Base-by-base conservation (phyloP, 257 asterid species). In the Plantago major region DNA sequence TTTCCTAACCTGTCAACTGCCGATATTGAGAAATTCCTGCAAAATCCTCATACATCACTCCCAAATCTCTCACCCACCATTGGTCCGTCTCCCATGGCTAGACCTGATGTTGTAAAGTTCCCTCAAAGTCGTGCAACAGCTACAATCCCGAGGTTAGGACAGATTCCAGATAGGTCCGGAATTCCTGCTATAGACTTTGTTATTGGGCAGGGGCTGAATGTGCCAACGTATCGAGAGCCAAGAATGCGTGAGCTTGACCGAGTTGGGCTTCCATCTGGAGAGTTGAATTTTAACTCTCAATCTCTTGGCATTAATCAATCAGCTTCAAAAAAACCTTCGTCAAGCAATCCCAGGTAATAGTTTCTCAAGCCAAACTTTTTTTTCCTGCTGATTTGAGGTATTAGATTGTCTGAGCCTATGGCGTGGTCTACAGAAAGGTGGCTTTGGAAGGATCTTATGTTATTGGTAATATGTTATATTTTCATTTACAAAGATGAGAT, bases 291-390 rank as follows among this genome's bases (percentile, higher is more conserved):
- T 11, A 62, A 43, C 38, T 3, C 62, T 19, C 66, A 46, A 11
- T 46, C 54, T 49, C 56, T 56, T 19, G 33, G 61, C 53, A 59
- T 55, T 66, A 69, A 64, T n/a, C 75, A 66, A 50, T 59, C 63
- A 12, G 68, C 65, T n/a, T 16, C 55, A 17, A 11, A 49, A 65
- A 53, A 64, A 60, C 70, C 83, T 6, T 33, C 72, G 46, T 60
- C 74, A 17, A 63, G 75, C 71, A 64, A 51, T 64, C 66, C 62
- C 8, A 40, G 82, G 87, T 81, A 72, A 67, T 59, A 26, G 9
- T 43, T 17, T 59, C 18, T 49, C n/a, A 40, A 44, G 18, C 65
- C 60, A 28, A 48, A 12, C 14, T 49, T 22, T 18, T n/a, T 58
- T 66, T 14, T 10, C 47, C 22, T 46, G 15, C 38, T 47, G 13